Evolutionary conservation across 306 rosid genomes (phyloP).

Genomic region (Trichosanthes truncata): DNA sequence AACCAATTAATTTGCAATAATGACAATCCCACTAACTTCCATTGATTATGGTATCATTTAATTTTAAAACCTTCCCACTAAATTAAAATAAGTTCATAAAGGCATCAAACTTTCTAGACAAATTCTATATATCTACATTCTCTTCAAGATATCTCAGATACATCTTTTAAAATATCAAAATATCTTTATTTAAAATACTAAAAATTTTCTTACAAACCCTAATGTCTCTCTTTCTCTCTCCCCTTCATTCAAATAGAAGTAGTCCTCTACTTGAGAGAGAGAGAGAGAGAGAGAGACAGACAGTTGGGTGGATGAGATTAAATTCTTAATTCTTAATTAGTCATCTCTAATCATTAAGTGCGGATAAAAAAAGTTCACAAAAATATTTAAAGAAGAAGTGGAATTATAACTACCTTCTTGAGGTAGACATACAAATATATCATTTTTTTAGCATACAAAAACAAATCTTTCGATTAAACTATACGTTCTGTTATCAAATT

Average conservation of each 20-base stretch:
- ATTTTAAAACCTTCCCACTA: conserved; percentile 1
- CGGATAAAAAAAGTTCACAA: background rate
- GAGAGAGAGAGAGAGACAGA: too few species aligned
- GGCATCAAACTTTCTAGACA: background rate
- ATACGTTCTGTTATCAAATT: background rate
- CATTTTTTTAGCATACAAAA: too few species aligned
- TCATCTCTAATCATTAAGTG: background rate
- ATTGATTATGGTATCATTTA: conserved; percentile 2
- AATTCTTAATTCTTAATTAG: background rate
- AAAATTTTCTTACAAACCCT: background rate
- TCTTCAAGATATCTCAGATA: background rate
- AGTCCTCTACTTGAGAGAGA: background rate
- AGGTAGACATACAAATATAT: background rate
- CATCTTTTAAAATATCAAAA: background rate
- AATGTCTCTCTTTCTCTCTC: background rate
- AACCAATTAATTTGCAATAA: conserved; percentile 1
- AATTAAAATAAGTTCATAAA: background rate
- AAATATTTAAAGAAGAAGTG: background rate
- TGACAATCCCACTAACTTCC: conserved; percentile 5
- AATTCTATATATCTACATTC: background rate
- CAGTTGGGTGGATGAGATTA: background rate
- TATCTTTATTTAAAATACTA: background rate
- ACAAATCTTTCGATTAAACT: background rate
- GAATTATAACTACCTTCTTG: background rate
- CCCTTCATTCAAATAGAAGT: background rate